Percentiles rank a stretch among this genome's conserved stretches.
Evolutionary conservation across 306 rosid species (phyloP).

Genomic region (Psophocarpus tetragonolobus): DNA sequence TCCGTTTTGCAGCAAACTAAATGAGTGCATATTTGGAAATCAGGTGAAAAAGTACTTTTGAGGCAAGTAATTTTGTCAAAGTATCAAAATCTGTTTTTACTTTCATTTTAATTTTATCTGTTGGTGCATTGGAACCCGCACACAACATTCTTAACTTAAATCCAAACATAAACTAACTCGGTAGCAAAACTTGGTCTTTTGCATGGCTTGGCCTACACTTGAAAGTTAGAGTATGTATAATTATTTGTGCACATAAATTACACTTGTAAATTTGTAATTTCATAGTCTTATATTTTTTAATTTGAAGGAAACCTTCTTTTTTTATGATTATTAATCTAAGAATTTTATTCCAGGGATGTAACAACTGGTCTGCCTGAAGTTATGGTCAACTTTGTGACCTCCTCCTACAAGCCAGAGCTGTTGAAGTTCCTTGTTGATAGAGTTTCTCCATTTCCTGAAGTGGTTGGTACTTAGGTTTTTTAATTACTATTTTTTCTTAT

Average conservation of each 20-base stretch:
- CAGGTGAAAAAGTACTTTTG: too few relatives aligned
- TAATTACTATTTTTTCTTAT: constrained; percentile 14
- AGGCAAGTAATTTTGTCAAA: too few relatives aligned
- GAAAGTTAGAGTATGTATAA: background rate
- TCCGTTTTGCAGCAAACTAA: background rate
- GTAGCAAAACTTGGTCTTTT: background rate
- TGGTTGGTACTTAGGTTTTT: constrained; percentile 61
- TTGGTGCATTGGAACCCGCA: too few relatives aligned
- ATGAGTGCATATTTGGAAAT: too few relatives aligned
- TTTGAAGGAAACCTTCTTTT: constrained; percentile 17
- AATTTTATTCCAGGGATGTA: constrained; percentile 58
- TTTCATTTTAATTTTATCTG: too few relatives aligned
- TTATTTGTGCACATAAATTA: background rate
- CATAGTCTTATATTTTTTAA: constrained; percentile 23
- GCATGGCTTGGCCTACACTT: background rate
- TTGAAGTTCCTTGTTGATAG: constrained; percentile 71
- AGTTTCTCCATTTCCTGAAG: constrained; percentile 78
- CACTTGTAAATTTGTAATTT: background rate
- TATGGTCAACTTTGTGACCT: constrained; percentile 96
- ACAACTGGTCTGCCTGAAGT: constrained; percentile 71
- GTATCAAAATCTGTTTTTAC: too few relatives aligned
- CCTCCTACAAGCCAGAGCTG: constrained; percentile 77
- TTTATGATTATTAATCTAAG: constrained; percentile 1
- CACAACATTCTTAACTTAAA: too few relatives aligned
- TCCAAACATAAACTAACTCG: too few relatives aligned